Evolutionary conservation across 331 rosid species (phyloP), one percentile per base, ranked within the genome.

Genomic region (Malus hybrid): DNA sequence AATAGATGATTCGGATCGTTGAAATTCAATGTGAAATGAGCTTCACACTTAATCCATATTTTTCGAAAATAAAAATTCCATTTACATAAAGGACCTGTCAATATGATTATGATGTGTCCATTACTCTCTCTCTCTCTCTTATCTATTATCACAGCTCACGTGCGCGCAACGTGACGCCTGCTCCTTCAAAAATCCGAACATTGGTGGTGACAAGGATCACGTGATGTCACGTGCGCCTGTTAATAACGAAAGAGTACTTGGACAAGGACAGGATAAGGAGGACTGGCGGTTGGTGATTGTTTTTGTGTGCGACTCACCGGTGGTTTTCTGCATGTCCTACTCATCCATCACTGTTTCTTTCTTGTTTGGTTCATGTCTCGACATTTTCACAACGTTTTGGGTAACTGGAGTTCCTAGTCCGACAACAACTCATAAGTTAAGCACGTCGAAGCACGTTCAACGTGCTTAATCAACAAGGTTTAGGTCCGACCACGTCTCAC

Each of bases 151-250:
- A 31, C 5, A 31, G 32, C 32, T 31, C 36, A 33, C 85, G 82
- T 73, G 85, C 69, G 24, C 2, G 76, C 65, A 73, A 77, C 73
- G 70, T 42, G 82, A 42, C 4, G 19, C 6, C 54, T 29, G 6
- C 50, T 12, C 65, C 50, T 67, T 79, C 50, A 42, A 52, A 31
- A 42, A 15, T 60, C 27, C 54, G 5, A 32, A 56, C 62, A 7
- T 55, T 7, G 29, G 3, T 22, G 24, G 33, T 1, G 18, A 16
- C 55, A 16, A 64, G 3, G 55, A 22, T 73, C 79, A 77, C 82
- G 60, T 42, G 82, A 42, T 54, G 65, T 31, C 42, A 65, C 70
- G 72, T 65, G 73, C 16, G 20, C 6, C 22, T 27, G 14, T 44
- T 36, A 50, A 65, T 60, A 28, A 42, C 10, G 3, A 56, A 4